Percentiles rank a stretch among this genome's conserved stretches.
phyloP scores from a whole-genome alignment of 495 filamentous ascomycete genomes.

The Pseudevernia furfuracea region DNA sequence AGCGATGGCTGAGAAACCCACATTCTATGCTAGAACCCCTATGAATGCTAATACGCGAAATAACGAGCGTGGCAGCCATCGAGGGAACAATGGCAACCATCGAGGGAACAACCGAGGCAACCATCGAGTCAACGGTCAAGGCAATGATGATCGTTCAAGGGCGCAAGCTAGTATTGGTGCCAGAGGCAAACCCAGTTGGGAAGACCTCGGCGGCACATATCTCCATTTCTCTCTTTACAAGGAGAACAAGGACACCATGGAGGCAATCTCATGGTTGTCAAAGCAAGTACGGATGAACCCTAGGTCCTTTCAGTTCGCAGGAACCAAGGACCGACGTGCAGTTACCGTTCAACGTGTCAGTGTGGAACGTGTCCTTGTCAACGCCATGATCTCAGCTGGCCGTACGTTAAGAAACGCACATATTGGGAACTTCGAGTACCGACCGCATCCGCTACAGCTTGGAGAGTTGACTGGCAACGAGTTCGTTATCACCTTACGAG shows the following conservation, averaged over 20 bases:
- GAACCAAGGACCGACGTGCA: slow-evolving; percentile 88
- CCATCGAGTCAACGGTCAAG: slow-evolving; percentile 27
- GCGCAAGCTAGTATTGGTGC: not conserved
- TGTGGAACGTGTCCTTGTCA: slow-evolving; percentile 54
- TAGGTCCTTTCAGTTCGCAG: slow-evolving; percentile 73
- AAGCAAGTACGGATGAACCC: slow-evolving; percentile 59
- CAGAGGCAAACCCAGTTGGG: slow-evolving; percentile 41
- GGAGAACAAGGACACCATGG: slow-evolving; percentile 98
- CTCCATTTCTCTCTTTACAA: slow-evolving; percentile 94
- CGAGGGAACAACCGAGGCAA: slow-evolving; percentile 1
- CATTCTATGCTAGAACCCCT: slow-evolving; percentile 24
- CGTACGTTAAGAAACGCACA: slow-evolving; percentile 51
- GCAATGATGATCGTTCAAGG: slow-evolving; percentile 16
- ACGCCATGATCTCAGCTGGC: slow-evolving; percentile 58
- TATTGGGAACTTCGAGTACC: slow-evolving; percentile 73
- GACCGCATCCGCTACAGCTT: slow-evolving; percentile 59
- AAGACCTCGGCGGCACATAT: slow-evolving; percentile 65
- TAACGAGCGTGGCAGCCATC: not conserved
- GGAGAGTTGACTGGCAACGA: slow-evolving; percentile 84
- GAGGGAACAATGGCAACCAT: slow-evolving; percentile 1
- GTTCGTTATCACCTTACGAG: slow-evolving; percentile 82
- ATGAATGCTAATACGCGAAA: slow-evolving; percentile 4
- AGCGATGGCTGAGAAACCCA: slow-evolving; percentile 40
- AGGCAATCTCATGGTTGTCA: slow-evolving; percentile 66
- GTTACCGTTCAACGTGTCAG: slow-evolving; percentile 82